These are phyloP conservation scores for Coemansia reversa DNA, from an alignment of 192 early-diverging fungal species.

Conservation along the genomic window DNA sequence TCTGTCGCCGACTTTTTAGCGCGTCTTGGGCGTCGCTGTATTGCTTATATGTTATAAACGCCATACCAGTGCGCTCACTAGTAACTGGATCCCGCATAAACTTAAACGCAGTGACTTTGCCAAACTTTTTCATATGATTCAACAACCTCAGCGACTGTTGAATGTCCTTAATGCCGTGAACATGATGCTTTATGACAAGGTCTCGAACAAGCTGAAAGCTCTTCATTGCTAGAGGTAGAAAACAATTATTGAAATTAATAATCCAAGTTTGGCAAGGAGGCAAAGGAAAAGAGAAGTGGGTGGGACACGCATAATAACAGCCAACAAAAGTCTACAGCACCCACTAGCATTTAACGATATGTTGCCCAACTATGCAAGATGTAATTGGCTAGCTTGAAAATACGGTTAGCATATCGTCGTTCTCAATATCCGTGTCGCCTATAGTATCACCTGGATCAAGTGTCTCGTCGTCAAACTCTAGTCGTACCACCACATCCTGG, in stretches of 20 bases:
- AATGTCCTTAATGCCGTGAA: conserved; percentile 18
- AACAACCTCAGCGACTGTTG: conserved; percentile 28
- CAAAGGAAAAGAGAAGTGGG: neutral
- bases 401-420: conserved; percentile 61
- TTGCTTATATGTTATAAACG: conserved; percentile 28
- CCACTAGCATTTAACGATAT: conserved; percentile 1
- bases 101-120: conserved; percentile 31
- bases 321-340: neutral
- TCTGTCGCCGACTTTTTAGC: conserved; percentile 11
- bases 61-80: conserved; percentile 36
- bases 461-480: conserved; percentile 61
- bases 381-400: conserved; percentile 21
- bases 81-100: conserved; percentile 37
- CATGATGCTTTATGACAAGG: conserved; percentile 33
- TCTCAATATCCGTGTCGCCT: conserved; percentile 59
- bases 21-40: conserved; percentile 24
- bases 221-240: neutral
- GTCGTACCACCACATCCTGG: conserved; percentile 10
- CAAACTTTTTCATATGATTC: conserved; percentile 38
- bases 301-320: neutral
- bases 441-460: conserved; percentile 49
- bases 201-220: conserved; percentile 9
- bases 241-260: too few species aligned
- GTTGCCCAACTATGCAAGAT: neutral
- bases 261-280: neutral